These are phyloP conservation scores for Xylariales sp. DNA, from an alignment of 2,329 filamentous ascomycete genomes.

Conservation along the genomic window DNA sequence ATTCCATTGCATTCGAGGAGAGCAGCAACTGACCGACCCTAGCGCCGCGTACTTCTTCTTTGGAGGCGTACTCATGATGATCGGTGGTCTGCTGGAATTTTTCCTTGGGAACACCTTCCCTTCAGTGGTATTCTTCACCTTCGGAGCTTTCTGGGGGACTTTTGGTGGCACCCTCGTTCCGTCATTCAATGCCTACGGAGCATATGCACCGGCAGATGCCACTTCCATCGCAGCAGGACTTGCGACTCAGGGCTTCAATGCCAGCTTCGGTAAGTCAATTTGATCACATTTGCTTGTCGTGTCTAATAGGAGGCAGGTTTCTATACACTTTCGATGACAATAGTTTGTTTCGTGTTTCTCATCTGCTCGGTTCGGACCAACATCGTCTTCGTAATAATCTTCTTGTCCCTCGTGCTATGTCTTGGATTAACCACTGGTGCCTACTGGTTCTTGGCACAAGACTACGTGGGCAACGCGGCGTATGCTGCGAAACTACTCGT, in stretches of 20 bases:
- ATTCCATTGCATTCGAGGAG: too few species aligned
- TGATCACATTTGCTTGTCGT: neutral
- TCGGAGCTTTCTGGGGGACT: constrained; percentile 51
- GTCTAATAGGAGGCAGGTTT: constrained; percentile 32
- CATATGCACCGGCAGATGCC: constrained; percentile 33
- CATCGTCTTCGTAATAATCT: constrained; percentile 65
- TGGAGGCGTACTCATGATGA: constrained; percentile 47
- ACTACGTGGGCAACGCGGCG: constrained; percentile 24
- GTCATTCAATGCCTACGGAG: constrained; percentile 44
- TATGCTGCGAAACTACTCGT: constrained; percentile 25
- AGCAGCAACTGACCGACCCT: too few species aligned
- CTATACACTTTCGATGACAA: constrained; percentile 60
- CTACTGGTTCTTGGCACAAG: constrained; percentile 52
- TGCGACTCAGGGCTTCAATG: constrained; percentile 44
- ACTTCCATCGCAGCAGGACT: constrained; percentile 37
- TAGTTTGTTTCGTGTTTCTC: constrained; percentile 64
- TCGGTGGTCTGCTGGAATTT: constrained; percentile 51
- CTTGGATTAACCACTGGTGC: constrained; percentile 57
- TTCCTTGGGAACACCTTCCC: constrained; percentile 56
- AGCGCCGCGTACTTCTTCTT: constrained; percentile 48
- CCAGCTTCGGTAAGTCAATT: constrained; percentile 44
- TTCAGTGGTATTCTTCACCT: constrained; percentile 51
- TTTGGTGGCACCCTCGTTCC: constrained; percentile 52
- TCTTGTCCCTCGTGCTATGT: constrained; percentile 54
- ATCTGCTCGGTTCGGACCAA: constrained; percentile 70